These are phyloP conservation scores for Candida vaughaniae DNA, from an alignment of 805 yeast genomes.

Conservation along the genomic window DNA sequence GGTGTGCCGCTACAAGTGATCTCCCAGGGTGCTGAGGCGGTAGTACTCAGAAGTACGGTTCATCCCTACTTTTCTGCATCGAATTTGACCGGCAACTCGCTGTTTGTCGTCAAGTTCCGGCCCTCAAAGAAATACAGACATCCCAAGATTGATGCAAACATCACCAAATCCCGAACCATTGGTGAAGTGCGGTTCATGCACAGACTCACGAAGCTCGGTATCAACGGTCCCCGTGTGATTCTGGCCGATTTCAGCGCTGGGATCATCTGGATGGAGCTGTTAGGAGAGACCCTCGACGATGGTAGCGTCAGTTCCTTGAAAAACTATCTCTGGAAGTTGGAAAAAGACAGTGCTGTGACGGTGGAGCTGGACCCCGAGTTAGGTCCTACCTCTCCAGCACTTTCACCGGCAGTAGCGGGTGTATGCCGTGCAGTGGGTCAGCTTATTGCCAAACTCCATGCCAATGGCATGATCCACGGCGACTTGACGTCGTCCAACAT, in stretches of 20 bases:
- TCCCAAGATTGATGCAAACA: constrained; percentile 68
- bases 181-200: constrained; percentile 80
- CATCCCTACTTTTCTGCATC: constrained; percentile 62
- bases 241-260: constrained; percentile 79
- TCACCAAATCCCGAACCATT: constrained; percentile 78
- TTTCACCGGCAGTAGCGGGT: constrained; percentile 35
- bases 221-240: constrained; percentile 71
- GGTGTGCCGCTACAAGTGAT: constrained; percentile 52
- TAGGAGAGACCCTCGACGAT: constrained; percentile 57
- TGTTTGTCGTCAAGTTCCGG: constrained; percentile 74
- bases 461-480: constrained; percentile 83
- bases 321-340: constrained; percentile 69
- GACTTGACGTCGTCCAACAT: constrained; percentile 91
- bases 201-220: constrained; percentile 51
- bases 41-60: constrained; percentile 58
- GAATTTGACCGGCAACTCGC: constrained; percentile 21
- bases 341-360: constrained; percentile 26
- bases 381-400: constrained; percentile 1
- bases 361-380: constrained; percentile 1
- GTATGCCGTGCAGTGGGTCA: constrained; percentile 59
- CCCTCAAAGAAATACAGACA: constrained; percentile 93
- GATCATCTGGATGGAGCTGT: constrained; percentile 81
- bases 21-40: constrained; percentile 92
- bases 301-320: constrained; percentile 63
- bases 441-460: constrained; percentile 69